Evolutionary conservation across 2,329 filamentous ascomycete genomes (phyloP).

Genomic region (Ophiocordyceps camponoti-leonardi): DNA sequence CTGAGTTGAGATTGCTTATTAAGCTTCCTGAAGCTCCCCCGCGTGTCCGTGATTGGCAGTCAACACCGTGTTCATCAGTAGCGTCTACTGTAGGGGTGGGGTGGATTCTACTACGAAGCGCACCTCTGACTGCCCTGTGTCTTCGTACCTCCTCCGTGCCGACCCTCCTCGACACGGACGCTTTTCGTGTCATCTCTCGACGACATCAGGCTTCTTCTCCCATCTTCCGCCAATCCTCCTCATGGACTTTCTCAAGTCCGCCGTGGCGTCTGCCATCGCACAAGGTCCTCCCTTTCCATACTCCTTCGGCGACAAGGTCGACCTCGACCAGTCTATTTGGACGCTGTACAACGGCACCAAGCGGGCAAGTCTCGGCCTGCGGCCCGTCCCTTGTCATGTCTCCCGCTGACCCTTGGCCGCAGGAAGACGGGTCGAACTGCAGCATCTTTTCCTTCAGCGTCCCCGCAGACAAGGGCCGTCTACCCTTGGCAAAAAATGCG

Average conservation of each 20-base stretch:
- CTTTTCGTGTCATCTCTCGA: background rate
- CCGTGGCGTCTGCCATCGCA: slow-evolving; percentile 89
- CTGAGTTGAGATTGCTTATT: too few species aligned
- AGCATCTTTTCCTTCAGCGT: slow-evolving; percentile 96
- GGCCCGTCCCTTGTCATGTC: background rate
- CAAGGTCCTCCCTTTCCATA: slow-evolving; percentile 90
- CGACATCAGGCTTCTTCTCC: background rate
- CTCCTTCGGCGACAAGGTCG: slow-evolving; percentile 79
- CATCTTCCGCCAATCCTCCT: background rate
- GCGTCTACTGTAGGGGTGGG: too few species aligned
- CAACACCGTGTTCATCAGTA: too few species aligned
- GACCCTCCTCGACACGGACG: background rate
- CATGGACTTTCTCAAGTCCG: slow-evolving; percentile 98
- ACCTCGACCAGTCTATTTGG: slow-evolving; percentile 89
- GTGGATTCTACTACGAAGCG: too few species aligned
- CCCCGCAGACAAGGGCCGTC: slow-evolving; percentile 56
- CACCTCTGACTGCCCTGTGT: background rate
- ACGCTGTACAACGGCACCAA: slow-evolving; percentile 89
- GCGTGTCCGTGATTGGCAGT: too few species aligned
- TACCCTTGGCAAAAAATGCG: slow-evolving; percentile 84
- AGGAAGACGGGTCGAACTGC: slow-evolving; percentile 90
- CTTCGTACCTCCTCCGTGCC: background rate
- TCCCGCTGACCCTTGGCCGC: background rate
- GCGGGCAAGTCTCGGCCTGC: slow-evolving; percentile 37
- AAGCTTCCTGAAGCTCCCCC: too few species aligned